Evolutionary conservation across 768 basidiomycete genomes (phyloP), one percentile per base, ranked within the genome.

Genomic region (Xerocomellus chrysenteron): DNA sequence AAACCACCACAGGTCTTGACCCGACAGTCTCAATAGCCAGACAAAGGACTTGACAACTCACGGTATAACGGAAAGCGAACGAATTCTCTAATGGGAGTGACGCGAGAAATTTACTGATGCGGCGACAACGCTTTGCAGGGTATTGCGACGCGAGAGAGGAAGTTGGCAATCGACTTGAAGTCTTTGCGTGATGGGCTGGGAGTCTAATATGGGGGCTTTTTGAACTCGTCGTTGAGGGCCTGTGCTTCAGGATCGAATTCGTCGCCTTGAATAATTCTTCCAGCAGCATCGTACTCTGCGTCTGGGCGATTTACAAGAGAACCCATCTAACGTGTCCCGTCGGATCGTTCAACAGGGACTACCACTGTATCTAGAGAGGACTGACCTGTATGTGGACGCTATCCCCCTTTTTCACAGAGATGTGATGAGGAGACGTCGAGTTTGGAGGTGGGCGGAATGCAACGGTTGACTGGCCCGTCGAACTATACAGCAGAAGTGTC

Each of bases 331-430:
- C 5, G 21, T n/a, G 33, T 17, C 36, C 44, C 50, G n/a, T 68
- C 44, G 50, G 51, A 53, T 53, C 12, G 4, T 48, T 51, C 24
- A 59, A 28, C 44, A 36, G 9, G 11, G 9, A 30, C 8, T 37
- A 44, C 32, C 3, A 50, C 4, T 32, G 30, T 13, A 47, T 26
- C 43, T 2, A 28, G 48, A 43, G 43, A 43, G 37, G 47, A 58
- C 64, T 51, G 50, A 84, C 85, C 74, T 84, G 85, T 52, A 88
- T 81, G 60, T 87, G 85, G 35, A 86, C 78, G 26, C 81, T 80
- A 55, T 82, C 78, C 26, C 75, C 64, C 52, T 77, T 67, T 68
- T 74, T 79, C 59, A 75, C 58, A 28, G 66, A 61, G 37, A 58
- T 65, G 52, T 62, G 68, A 58, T 55, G 64, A 64, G 51, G 65